Evolutionary conservation across 2,329 filamentous ascomycete species (phyloP), one percentile per base, ranked within the genome.

Genomic region (Fusarium phyllophilum): DNA sequence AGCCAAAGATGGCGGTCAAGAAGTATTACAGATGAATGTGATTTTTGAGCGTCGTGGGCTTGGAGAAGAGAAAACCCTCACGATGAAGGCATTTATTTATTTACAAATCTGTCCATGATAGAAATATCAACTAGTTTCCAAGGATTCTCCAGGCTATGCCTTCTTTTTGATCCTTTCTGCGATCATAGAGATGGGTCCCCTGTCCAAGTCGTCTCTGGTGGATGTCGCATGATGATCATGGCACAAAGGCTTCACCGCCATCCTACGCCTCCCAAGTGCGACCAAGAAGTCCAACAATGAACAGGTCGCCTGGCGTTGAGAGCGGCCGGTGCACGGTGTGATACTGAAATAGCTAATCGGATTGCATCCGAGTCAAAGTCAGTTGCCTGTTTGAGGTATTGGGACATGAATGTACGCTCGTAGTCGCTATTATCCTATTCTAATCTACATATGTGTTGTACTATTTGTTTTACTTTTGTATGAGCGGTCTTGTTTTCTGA

Each of bases 171-270:
- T 36, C 41, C 29, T 52, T 72, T 56, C 41, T 54, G 14, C 52
- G 42, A 52, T 58, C 36, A 31, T 70, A 33, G 67, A 70, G 67
- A 72, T 62, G 71, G 72, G 33, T 63, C 46, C 72, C 72, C 73
- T 75, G 72, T 61, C 54, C 24, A 67, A 44, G 59, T 46, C 46
- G 46, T 61, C 49, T 55, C 44, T 62, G 59, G 58, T 73, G 72
- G 54, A 59, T 70, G 65, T 75, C 73, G 72, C 48, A 73, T 70
- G 69, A 75, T 73, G 48, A 66, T 75, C 72, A 75, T 70, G 59
- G 44, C 69, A 75, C 66, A 45, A 29, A 51, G 46, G 58, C 44
- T 61, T 75, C 73, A 75, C 73, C 73, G 73, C 73, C 56, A 75
- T 57, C 55, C 72, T 65, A 62, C 69, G 69, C 72, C 69, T 67